Conservation (phyloP, 768 basidiomycete species). For the Paxillus involutus region DNA sequence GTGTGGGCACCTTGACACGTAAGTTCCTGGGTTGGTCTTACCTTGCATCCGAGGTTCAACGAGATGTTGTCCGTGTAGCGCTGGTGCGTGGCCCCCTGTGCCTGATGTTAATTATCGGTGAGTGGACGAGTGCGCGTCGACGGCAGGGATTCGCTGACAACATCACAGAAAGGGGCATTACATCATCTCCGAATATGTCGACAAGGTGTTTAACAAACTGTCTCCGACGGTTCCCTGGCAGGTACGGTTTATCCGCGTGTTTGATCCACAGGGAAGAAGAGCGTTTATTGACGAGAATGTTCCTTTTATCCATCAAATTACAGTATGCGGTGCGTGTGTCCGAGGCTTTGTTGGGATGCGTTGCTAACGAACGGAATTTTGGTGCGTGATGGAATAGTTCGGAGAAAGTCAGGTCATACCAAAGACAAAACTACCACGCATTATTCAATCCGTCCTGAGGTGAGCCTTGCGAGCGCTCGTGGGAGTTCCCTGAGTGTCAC, state of each 20-base stretch:
- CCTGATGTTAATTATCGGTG: conserved; percentile 80
- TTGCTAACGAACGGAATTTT: conserved; percentile 6
- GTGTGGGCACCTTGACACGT: conserved; percentile 71
- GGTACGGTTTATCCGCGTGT: conserved; percentile 42
- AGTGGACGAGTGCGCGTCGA: conserved; percentile 12
- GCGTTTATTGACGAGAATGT: conserved; percentile 13
- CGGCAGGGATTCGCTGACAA: conserved; percentile 8
- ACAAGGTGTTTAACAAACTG: conserved; percentile 62
- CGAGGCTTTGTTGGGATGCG: background rate
- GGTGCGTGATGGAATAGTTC: conserved; percentile 47
- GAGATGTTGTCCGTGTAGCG: conserved; percentile 34
- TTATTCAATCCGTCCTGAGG: conserved; percentile 76
- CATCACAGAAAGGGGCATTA: conserved; percentile 62
- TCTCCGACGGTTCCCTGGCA: conserved; percentile 70
- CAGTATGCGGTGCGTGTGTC: conserved; percentile 63
- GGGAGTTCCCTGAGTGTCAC: background rate
- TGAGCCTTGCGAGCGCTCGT: conserved; percentile 25
- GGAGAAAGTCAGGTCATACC: conserved; percentile 72
- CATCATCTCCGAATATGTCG: conserved; percentile 67
- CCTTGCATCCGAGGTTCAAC: conserved; percentile 1
- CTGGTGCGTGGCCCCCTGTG: conserved; percentile 73
- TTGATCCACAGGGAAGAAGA: conserved; percentile 12
- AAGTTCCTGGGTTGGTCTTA: conserved; percentile 27
- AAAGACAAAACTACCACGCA: conserved; percentile 64
- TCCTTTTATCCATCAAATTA: background rate